Base-by-base conservation (phyloP, 257 asterid genomes). In the Mentha longifolia region DNA sequence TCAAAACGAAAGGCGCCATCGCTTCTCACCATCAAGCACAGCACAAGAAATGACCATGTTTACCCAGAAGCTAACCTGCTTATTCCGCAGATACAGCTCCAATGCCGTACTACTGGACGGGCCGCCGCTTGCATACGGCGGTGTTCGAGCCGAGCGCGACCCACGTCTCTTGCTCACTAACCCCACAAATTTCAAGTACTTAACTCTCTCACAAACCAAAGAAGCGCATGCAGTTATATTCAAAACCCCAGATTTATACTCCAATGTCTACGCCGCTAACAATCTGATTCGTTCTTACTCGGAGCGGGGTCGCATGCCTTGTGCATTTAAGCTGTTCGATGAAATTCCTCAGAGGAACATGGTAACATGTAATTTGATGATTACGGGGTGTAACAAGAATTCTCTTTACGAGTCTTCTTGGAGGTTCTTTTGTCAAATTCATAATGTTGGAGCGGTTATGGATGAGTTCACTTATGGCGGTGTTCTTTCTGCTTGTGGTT, bases 341-440 rank as follows among this genome's bases (percentile, higher is more conserved):
- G 79, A 85, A 86, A 86, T 86, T 73, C 86, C 91, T 4, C 3
- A 67, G 0, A 83, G 84, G 65, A 81, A 84, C 75, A 47, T 57
- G 20, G 83, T 86, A 37, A 77, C 91, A 6, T 91, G 94, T 94
- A 91, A 93, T 79, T 54, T 84, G 67, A 61, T 93, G 83, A 71
- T 91, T 75, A 77, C 78, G 12, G 93, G 89, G 28, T 89, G 85
- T 59, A 86, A 84, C 42, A 84, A 81, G 60, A 85, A 82, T 65
- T 72, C 45, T 13, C 80, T 75, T 61, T 91, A 79, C 41, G 79
- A 76, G 3, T 81, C 78, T 22, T 77, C 96, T 0, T 93, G 96
- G 96, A 67, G 85, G 67, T 16, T 80, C 15, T 89, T 89, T 55
- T 73, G 82, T 62, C 75, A 41, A 66, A 82, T 89, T 86, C 89